Percentiles rank a stretch among this genome's conserved stretches.
Evolutionary conservation across 2,329 filamentous ascomycete species (phyloP).

Genomic region (Stagonosporopsis cucurbitacearum): DNA sequence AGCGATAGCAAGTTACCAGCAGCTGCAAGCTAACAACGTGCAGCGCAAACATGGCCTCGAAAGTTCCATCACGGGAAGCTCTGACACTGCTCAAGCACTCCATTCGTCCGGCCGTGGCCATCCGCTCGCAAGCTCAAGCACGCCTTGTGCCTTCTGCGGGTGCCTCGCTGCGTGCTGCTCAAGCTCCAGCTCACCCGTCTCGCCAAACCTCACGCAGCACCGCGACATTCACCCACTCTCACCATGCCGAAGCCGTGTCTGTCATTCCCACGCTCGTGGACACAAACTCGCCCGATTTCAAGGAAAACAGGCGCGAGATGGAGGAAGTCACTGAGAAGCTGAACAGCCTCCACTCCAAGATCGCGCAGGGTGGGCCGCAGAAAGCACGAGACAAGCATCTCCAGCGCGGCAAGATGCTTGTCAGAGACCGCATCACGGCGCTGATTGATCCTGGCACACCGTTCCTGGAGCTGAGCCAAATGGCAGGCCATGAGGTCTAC

Average conservation of each 20-base stretch:
- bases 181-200: constrained; percentile 19
- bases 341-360: constrained; percentile 71
- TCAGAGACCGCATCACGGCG: constrained; percentile 84
- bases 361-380: constrained; percentile 76
- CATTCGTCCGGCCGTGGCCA: constrained; percentile 29
- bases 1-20: neutral
- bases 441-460: constrained; percentile 87
- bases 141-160: constrained; percentile 24
- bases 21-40: constrained; percentile 5
- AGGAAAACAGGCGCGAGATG: constrained; percentile 82
- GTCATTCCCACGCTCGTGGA: constrained; percentile 79
- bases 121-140: constrained; percentile 34
- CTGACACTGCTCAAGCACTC: constrained; percentile 43
- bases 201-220: constrained; percentile 48
- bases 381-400: constrained; percentile 90
- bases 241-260: constrained; percentile 84
- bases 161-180: constrained; percentile 23
- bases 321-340: constrained; percentile 72
- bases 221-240: constrained; percentile 79
- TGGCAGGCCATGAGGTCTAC: constrained; percentile 87
- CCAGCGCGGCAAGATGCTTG: constrained; percentile 90
- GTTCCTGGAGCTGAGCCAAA: constrained; percentile 91
- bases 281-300: constrained; percentile 76
- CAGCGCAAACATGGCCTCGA: constrained; percentile 40
- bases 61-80: constrained; percentile 45